These are phyloP conservation scores for Pichia thaimueangensis DNA, from an alignment of 805 yeast genomes.

Conservation along the genomic window DNA sequence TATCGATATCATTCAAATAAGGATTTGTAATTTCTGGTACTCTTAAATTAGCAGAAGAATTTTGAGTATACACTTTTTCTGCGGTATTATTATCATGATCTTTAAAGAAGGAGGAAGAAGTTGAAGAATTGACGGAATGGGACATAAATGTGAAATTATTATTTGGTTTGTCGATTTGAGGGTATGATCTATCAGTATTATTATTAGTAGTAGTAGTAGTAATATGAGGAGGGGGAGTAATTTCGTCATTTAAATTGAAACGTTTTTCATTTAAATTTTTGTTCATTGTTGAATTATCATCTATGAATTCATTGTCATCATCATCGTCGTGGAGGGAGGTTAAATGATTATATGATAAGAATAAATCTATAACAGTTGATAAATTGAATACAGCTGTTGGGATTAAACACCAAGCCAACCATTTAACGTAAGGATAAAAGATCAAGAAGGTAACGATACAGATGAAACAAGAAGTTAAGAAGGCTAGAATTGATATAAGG, in stretches of 20 bases:
- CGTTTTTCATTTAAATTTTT: no score
- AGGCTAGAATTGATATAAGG: conserved; percentile 41
- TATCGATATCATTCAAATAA: not conserved
- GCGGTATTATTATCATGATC: conserved; percentile 4
- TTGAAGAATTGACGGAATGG: not conserved
- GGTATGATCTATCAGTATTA: not conserved
- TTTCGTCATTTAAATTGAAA: no score
- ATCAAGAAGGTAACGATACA: conserved; percentile 50
- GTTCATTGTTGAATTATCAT: not conserved
- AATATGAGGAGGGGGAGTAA: no score
- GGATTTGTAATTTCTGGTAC: conserved; percentile 14
- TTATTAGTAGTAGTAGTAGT: not conserved
- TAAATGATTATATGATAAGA: conserved; percentile 30
- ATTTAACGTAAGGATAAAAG: conserved; percentile 57
- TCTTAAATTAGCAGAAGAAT: conserved; percentile 6
- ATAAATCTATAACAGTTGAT: conserved; percentile 43
- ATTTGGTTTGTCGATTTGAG: not conserved
- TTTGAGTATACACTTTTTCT: conserved; percentile 3
- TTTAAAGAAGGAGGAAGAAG: not conserved
- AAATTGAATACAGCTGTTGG: conserved; percentile 58
- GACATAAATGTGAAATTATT: not conserved
- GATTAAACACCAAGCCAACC: conserved; percentile 70
- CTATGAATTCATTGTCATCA: conserved; percentile 10
- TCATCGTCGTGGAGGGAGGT: conserved; percentile 15
- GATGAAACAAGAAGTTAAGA: conserved; percentile 47